phyloP scores from a whole-genome alignment of 1,284 basidiomycete genomes.

The Apiotrichum gracile region DNA sequence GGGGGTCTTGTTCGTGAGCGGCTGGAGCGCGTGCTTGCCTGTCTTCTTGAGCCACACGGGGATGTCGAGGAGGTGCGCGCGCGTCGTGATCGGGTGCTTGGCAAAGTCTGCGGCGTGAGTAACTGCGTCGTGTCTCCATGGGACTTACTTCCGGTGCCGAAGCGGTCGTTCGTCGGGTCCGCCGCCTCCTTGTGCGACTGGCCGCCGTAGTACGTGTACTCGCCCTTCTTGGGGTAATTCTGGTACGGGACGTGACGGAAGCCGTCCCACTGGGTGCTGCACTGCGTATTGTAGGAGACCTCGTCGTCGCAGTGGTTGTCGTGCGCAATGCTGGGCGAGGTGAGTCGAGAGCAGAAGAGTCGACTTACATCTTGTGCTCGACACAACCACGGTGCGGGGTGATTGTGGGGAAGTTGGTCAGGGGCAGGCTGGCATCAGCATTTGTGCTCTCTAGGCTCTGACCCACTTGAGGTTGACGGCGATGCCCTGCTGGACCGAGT shows the following conservation, averaged over 20 bases:
- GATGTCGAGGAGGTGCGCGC: slow-evolving; percentile 18
- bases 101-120: slow-evolving; percentile 6
- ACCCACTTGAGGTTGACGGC: slow-evolving; percentile 33
- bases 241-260: slow-evolving; percentile 38
- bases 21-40: slow-evolving; percentile 35
- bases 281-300: slow-evolving; percentile 45
- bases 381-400: background rate
- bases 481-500: slow-evolving; percentile 28
- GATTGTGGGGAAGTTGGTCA: slow-evolving; percentile 4
- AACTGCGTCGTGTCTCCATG: background rate
- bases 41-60: slow-evolving; percentile 33
- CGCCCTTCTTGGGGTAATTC: slow-evolving; percentile 13
- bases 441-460: too few relatives aligned
- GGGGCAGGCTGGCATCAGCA: slow-evolving; percentile 5
- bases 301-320: slow-evolving; percentile 25
- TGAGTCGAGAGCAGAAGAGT: background rate
- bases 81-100: slow-evolving; percentile 16
- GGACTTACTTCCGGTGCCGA: slow-evolving; percentile 15
- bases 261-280: slow-evolving; percentile 48
- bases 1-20: slow-evolving; percentile 28
- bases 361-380: slow-evolving; percentile 6
- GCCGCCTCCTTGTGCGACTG: slow-evolving; percentile 6
- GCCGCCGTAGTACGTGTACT: slow-evolving; percentile 14
- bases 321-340: background rate
- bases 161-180: slow-evolving; percentile 2